Evolutionary conservation across 306 rosid species (phyloP).

Genomic region (Benincasa hispida): DNA sequence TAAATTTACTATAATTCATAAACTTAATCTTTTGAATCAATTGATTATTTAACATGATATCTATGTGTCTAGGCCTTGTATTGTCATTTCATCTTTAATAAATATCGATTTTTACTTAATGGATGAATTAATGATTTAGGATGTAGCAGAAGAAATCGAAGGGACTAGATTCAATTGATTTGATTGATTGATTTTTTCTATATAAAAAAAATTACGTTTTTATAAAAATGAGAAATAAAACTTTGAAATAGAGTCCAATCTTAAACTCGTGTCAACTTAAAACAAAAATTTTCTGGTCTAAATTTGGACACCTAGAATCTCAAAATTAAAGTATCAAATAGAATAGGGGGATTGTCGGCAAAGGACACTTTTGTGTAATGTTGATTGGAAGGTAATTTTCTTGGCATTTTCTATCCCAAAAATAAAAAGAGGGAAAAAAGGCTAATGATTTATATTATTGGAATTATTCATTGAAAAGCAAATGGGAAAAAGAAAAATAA

Average conservation of each 20-base stretch:
- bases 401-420: not conserved
- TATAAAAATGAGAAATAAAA: not conserved
- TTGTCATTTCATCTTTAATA: too few relatives aligned
- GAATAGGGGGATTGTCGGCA: not conserved
- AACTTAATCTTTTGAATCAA: too few relatives aligned
- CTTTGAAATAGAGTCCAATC: not conserved
- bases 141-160: not conserved
- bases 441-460: not conserved
- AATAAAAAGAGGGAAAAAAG: not conserved
- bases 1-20: too few relatives aligned
- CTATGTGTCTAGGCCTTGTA: too few relatives aligned
- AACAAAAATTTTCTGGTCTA: not conserved
- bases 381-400: not conserved
- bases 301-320: not conserved
- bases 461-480: not conserved
- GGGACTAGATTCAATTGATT: not conserved
- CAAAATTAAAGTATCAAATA: not conserved
- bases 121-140: too few relatives aligned
- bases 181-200: not conserved
- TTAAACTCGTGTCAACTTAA: not conserved
- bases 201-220: not conserved
- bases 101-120: too few relatives aligned
- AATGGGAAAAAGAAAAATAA: not conserved
- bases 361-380: not conserved
- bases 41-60: too few relatives aligned